These are phyloP conservation scores for Pleurotus ostreatus DNA, from an alignment of 768 basidiomycete genomes.

Conservation along the genomic window DNA sequence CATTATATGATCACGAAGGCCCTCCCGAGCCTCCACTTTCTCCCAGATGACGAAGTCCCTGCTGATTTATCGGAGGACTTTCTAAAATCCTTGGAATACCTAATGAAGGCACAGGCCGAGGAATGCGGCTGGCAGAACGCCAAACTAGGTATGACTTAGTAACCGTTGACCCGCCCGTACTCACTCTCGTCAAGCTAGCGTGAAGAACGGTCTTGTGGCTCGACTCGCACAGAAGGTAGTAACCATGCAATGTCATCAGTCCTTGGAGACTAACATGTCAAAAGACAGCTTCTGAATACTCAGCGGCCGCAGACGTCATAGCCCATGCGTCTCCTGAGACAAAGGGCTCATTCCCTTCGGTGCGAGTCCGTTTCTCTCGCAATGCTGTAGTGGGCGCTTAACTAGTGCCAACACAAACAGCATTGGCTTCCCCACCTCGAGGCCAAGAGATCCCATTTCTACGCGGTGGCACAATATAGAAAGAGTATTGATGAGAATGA, in stretches of 20 bases:
- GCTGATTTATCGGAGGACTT: slow-evolving; percentile 65
- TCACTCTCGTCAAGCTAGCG: slow-evolving; percentile 40
- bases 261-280: slow-evolving; percentile 7
- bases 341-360: slow-evolving; percentile 49
- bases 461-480: slow-evolving; percentile 83
- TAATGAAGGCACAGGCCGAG: slow-evolving; percentile 93
- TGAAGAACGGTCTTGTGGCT: slow-evolving; percentile 80
- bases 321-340: slow-evolving; percentile 40
- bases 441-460: slow-evolving; percentile 81
- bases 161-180: slow-evolving; percentile 6
- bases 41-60: slow-evolving; percentile 46
- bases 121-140: slow-evolving; percentile 97
- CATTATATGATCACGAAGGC: slow-evolving; percentile 53
- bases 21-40: slow-evolving; percentile 45
- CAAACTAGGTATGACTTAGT: slow-evolving; percentile 56
- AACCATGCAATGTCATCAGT: not conserved
- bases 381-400: not conserved
- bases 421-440: slow-evolving; percentile 79
- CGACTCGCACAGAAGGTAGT: slow-evolving; percentile 74
- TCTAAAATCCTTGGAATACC: slow-evolving; percentile 57
- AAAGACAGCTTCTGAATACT: slow-evolving; percentile 64
- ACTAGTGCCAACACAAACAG: slow-evolving; percentile 31
- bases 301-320: slow-evolving; percentile 39
- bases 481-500: slow-evolving; percentile 88
- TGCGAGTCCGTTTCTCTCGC: slow-evolving; percentile 24